Evolutionary conservation across 768 basidiomycete genomes (phyloP), one percentile per base, ranked within the genome.

Genomic region (Termitomyces titanicus): DNA sequence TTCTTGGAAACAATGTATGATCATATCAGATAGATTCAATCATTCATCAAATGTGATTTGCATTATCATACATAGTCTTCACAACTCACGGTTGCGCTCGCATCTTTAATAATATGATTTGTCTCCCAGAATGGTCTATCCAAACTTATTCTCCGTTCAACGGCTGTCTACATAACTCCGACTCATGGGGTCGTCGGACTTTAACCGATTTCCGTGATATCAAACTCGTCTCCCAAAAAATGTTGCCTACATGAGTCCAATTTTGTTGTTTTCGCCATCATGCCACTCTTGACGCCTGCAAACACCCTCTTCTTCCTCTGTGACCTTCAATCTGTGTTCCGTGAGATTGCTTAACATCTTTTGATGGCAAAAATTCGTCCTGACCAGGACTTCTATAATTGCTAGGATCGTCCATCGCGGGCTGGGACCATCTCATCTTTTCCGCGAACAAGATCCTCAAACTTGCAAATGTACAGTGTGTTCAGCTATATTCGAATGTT

Each of bases 341-440:
- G 62, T 63, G 29, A 58, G 62, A 51, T 11, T 15, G 31, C 34
- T 42, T 17, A 8, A 33, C 4, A 17, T 13, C 44, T 8, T 27
- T 18, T 11, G 20, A 12, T 48, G 3, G 38, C 29, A 35, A n/a
- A n/a, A n/a, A 42, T 44, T 46, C 12, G 29, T 48, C 25, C 29
- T 17, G 31, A 45, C 39, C 50, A 15, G 18, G 35, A 40, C 27
- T 47, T 27, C 10, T 40, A 39, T 29, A 3, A 24, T 51, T 25
- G 24, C 22, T 35, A 61, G 59, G 54, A 27, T 39, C 56, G 11
- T 56, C 62, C 3, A 61, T 63, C 51, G 17, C 54, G 20, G 53
- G 59, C 12, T 63, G 58, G 38, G 62, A 63, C 27, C 62, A 63
- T 55, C 59, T 63, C 29, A 47, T 61, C 57, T 63, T 63, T 44